Evolutionary conservation across 2,329 filamentous ascomycete genomes (phyloP).

Genomic region (Fusarium drepaniforme): DNA sequence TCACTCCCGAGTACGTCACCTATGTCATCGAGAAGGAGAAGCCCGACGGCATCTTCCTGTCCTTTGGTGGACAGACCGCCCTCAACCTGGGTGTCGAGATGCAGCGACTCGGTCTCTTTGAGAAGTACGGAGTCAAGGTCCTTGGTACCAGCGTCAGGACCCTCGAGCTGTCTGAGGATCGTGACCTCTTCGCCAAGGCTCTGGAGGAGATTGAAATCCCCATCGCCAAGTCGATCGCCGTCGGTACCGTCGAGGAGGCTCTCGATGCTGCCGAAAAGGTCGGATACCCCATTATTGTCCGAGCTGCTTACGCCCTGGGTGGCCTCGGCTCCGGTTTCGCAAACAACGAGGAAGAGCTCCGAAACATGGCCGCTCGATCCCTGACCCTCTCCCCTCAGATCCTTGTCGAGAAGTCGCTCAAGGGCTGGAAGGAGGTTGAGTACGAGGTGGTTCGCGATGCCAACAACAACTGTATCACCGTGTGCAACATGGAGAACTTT

Average conservation of each 20-base stretch:
- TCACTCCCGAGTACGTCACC: constrained; percentile 96
- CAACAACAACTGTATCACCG: constrained; percentile 98
- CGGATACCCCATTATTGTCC: constrained; percentile 97
- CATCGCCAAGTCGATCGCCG: constrained; percentile 95
- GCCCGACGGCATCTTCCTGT: constrained; percentile 97
- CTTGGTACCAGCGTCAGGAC: constrained; percentile 96
- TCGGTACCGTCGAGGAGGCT: constrained; percentile 91
- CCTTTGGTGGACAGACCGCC: constrained; percentile 96
- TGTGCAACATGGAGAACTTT: constrained; percentile 99
- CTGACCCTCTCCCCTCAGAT: constrained; percentile 96
- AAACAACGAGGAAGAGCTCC: constrained; percentile 91
- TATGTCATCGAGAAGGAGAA: constrained; percentile 97
- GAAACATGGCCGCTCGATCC: constrained; percentile 92
- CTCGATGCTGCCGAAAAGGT: constrained; percentile 87
- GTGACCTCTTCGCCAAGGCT: constrained; percentile 95
- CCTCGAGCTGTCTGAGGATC: constrained; percentile 93
- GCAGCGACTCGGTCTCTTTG: constrained; percentile 95
- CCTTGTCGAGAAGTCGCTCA: constrained; percentile 96
- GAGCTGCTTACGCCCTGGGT: constrained; percentile 95
- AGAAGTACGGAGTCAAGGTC: constrained; percentile 95
- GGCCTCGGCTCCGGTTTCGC: constrained; percentile 97
- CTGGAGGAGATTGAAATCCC: constrained; percentile 98
- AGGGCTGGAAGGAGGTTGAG: constrained; percentile 99
- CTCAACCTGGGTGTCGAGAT: constrained; percentile 97
- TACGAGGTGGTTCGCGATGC: constrained; percentile 98